These are phyloP conservation scores for Ceriops decandra DNA, from an alignment of 345 rosid genomes.

Conservation along the genomic window DNA sequence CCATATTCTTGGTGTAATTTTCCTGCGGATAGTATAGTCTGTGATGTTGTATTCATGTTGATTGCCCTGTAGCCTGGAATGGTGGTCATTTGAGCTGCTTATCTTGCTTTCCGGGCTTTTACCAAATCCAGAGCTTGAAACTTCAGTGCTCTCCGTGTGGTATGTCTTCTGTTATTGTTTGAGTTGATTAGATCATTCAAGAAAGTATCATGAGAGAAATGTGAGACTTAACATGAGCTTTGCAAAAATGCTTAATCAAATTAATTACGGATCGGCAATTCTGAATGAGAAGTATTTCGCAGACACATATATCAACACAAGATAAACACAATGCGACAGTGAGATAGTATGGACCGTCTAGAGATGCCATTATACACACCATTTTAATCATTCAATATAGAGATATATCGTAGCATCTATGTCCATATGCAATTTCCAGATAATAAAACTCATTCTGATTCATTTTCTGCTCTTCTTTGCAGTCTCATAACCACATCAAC, in stretches of 20 bases:
- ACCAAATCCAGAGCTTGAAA: slow-evolving; percentile 81
- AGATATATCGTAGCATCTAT: too few species aligned
- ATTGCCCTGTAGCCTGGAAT: slow-evolving; percentile 60
- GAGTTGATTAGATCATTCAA: not conserved
- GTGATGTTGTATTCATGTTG: not conserved
- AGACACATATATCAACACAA: too few species aligned
- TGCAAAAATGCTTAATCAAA: too few species aligned
- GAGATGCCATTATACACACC: too few species aligned
- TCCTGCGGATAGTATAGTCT: not conserved
- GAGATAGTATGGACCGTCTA: too few species aligned
- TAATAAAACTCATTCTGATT: not conserved
- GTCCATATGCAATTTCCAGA: not conserved
- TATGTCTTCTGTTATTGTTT: slow-evolving; percentile 16
- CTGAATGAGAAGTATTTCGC: too few species aligned
- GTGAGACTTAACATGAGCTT: not conserved
- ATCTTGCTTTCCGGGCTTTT: slow-evolving; percentile 72
- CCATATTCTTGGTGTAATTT: not conserved
- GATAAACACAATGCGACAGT: too few species aligned
- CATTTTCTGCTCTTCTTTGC: not conserved
- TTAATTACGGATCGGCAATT: too few species aligned
- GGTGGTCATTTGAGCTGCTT: slow-evolving; percentile 97
- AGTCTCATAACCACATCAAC: slow-evolving; percentile 29
- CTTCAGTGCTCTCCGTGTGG: slow-evolving; percentile 88
- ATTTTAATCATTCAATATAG: not conserved
- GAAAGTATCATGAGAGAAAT: too few species aligned